Percentiles rank a stretch among this genome's conserved stretches.
Evolutionary conservation across 495 filamentous ascomycete genomes (phyloP).

Genomic region (Bacidia rubella): DNA sequence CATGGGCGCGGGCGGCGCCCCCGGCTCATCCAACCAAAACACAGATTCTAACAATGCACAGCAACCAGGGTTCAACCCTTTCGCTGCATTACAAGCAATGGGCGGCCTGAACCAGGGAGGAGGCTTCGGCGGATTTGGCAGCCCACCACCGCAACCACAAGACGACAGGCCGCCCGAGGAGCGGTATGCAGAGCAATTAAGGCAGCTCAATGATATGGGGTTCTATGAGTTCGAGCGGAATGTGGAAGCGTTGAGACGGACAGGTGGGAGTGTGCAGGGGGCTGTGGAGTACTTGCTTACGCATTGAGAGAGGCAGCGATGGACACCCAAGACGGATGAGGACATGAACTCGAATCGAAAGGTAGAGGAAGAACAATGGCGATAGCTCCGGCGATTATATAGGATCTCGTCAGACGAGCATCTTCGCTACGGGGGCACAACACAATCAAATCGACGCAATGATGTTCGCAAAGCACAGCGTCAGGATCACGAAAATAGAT

Average conservation of each 20-base stretch:
- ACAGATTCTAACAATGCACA: conserved; percentile 16
- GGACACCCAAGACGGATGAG: no score
- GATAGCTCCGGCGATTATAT: neutral
- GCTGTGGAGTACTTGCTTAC: conserved; percentile 65
- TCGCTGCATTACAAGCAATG: conserved; percentile 29
- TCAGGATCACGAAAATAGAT: no score
- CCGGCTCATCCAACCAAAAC: conserved; percentile 24
- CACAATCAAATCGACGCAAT: no score
- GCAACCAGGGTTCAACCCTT: conserved; percentile 21
- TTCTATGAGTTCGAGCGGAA: conserved; percentile 96
- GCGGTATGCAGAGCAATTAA: conserved; percentile 74
- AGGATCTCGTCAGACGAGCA: neutral
- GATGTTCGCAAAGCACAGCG: no score
- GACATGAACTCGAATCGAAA: neutral
- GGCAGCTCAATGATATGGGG: conserved; percentile 97
- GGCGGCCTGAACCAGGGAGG: conserved; percentile 25
- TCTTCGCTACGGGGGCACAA: no score
- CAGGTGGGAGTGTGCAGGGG: conserved; percentile 89
- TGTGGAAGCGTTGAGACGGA: conserved; percentile 71
- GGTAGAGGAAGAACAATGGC: neutral
- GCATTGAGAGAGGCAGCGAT: conserved; percentile 17
- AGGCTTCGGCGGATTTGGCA: conserved; percentile 17
- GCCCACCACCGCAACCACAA: conserved; percentile 35
- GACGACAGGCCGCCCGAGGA: conserved; percentile 91
- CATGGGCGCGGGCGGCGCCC: conserved; percentile 24